Evolutionary conservation across 176 grass and related monocot species (phyloP), one percentile per base, ranked within the genome.

Genomic region (Oryza meyeriana): DNA sequence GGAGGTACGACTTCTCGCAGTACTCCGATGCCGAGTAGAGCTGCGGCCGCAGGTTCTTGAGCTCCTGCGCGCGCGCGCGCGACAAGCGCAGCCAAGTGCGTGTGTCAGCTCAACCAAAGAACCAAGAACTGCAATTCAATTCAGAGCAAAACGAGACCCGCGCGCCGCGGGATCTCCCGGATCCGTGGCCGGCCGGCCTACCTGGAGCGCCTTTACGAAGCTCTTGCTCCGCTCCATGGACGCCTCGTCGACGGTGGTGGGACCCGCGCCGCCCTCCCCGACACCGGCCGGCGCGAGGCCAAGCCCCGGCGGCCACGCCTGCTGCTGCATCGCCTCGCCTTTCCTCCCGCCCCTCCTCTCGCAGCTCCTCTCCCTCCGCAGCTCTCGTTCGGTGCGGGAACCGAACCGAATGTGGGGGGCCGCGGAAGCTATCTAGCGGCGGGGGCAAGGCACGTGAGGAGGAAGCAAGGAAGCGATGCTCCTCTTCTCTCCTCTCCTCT

Each of bases 151-250:
- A 71, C 2, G 2, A 63, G 31, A 10, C 10, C 20, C 12, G 26
- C 18, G 10, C 61, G 77, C 59, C 11, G 76, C 76, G 66, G 81
- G 75, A 84, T 91, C 85, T 74, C 83, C 44, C 48, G 67, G 79
- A 83, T 79, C 84, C 68, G 71, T n/a, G 13, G 31, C 44, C 32
- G 10, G 61, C 31, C 47, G 30, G 30, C 76, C 58, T 34, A 97
- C 97, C 97, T 96, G 97, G 30, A 99, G 88, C 48, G 97, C 91
- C 87, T 88, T 99, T 83, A 96, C 89, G 87, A 99, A 99, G 91
- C 89, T 94, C 82, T 92, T 99, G 93, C 97, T 99, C 34, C 87
- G 81, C 89, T 99, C 97, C 97, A 96, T 94, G 85, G 93, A 96
- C 58, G 81, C 91, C 91, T 99, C 97, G 58, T 99, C 93, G 80